Base-by-base conservation (phyloP, 495 filamentous ascomycete genomes). In the Penicillium atrosanguineum region DNA sequence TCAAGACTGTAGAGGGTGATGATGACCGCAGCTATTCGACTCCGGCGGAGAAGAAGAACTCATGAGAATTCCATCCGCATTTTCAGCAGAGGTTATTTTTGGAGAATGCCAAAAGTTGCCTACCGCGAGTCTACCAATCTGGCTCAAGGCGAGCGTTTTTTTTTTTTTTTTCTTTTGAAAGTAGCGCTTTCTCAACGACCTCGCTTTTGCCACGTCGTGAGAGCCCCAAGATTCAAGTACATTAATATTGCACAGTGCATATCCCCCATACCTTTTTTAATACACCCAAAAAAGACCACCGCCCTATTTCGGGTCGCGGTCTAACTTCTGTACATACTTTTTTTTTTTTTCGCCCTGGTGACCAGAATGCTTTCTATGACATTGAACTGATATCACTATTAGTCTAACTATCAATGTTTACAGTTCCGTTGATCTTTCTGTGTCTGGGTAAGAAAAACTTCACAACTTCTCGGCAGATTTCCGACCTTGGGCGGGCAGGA, bases 1-100 rank as follows among this genome's bases (percentile, higher is more conserved):
- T 92, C 53, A 80, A 87, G 69, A 83, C 86, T 56, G 89, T 96
- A 2, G 93, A 97, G 71, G 93, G 93, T 31, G 82, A 85, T 23
- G 93, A 97, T 69, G 90, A 95, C 59, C 79, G 91, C 60, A 77
- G 68, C 19, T 95, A 95, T 65, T 71, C 23, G 26, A 31, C 77
- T 26, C 68, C 72, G 7, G 68, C 69, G 20, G 55, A 60, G 46
- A 79, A 82, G 57, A 57, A 54, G 53, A 44, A 56, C 50, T 48
- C 63, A 28, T 66, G 42, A 66, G 46, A 44, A 42, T 11, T 36
- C 29, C 20, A 12, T 7, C 25, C 12, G 37, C 47, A 18, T 20
- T 18, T 38, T 38, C 47, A 8, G 31, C 31, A 34, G 11, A 34
- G 11, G 31, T 12, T 14, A 15, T 14, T 34, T 34, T 34, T 34